These are phyloP conservation scores for Penicillium sp. DNA, from an alignment of 2,329 filamentous ascomycete genomes.

Conservation along the genomic window DNA sequence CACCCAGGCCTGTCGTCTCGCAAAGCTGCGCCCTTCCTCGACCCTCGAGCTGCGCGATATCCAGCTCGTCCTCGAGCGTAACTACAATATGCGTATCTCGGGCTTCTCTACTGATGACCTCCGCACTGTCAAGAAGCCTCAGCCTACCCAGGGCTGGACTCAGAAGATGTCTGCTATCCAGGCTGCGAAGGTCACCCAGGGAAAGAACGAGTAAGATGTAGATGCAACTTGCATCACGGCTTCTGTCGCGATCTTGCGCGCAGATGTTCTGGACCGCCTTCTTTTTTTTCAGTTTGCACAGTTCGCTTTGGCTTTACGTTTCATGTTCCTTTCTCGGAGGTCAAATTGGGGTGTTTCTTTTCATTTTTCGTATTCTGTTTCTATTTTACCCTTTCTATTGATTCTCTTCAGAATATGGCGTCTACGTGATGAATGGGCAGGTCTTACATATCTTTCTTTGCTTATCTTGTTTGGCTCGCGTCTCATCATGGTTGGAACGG, in stretches of 20 bases:
- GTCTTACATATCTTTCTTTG: conserved; percentile 5
- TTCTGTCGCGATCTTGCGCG: not conserved
- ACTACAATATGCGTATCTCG: conserved; percentile 88
- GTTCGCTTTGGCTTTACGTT: not conserved
- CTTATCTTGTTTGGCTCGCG: not conserved
- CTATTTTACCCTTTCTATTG: conserved; percentile 2
- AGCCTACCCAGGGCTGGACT: conserved; percentile 85
- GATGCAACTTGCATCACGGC: not conserved
- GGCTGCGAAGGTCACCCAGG: conserved; percentile 72
- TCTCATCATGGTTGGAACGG: not conserved
- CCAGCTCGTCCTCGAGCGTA: conserved; percentile 77
- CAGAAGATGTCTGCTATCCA: conserved; percentile 97
- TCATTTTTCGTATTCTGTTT: not conserved
- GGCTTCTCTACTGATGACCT: conserved; percentile 94
- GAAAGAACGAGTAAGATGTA: conserved; percentile 39
- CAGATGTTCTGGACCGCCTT: not conserved
- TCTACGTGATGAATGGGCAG: conserved; percentile 6
- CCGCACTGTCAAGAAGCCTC: conserved; percentile 88
- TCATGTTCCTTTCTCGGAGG: not conserved
- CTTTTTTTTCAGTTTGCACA: not conserved
- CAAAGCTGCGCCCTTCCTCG: conserved; percentile 88
- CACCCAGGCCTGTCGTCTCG: conserved; percentile 80
- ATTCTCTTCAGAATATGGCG: conserved; percentile 8
- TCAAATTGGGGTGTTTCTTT: conserved; percentile 2
- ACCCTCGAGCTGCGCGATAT: conserved; percentile 86